Base-by-base conservation (phyloP, 495 filamentous ascomycete species). In the Trichodelitschia bisporula region DNA sequence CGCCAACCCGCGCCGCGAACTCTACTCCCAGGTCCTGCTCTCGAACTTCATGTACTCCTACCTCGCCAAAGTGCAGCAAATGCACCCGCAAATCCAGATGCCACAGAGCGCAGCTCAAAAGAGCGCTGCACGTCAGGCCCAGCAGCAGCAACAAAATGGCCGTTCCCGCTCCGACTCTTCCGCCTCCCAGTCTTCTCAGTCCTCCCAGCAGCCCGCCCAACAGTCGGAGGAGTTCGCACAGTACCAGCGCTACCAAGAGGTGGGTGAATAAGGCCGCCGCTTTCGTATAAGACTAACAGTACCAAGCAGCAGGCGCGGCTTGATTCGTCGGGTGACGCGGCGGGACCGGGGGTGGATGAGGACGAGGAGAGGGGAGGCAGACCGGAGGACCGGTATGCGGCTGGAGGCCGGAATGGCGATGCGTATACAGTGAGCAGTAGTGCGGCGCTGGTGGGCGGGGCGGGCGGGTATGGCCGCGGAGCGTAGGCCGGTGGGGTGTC, bases 1-100 rank as follows among this genome's bases (percentile, higher is more conserved):
- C 31, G 86, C 86, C 3, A 99, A 99, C 46, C 86, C 86, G 19
- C 69, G 86, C 8, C 71, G 86, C 18, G 75, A 83, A 24, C 54
- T 99, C 19, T 78, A 90, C 42, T 92, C 83, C 27, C 86, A 99
- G 47, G 86, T 99, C 15, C 61, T 99, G 31, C 69, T 99, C 40
- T 93, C 83, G 52, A 99, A 99, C 43, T 99, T 99, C 50, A 99
- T 99, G 86, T 99, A 99, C 58, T 84, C 77, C 18, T 99, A 99
- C 48, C 64, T 99, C 38, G 89, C 84, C 31, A 95, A 95, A 53
- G 86, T 99, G 19, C 86, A 97, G 53, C 77, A 86, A 38, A 91
- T 93, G 73, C 86, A 95, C 46, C 86, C 89, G 18, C 76, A 83
- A 38, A 70, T 91, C 40, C 69, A 80, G 41, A 66, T 82, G 28